Evolutionary conservation across 2,329 filamentous ascomycete species (phyloP), one percentile per base, ranked within the genome.

Genomic region (Apiospora arundinis): DNA sequence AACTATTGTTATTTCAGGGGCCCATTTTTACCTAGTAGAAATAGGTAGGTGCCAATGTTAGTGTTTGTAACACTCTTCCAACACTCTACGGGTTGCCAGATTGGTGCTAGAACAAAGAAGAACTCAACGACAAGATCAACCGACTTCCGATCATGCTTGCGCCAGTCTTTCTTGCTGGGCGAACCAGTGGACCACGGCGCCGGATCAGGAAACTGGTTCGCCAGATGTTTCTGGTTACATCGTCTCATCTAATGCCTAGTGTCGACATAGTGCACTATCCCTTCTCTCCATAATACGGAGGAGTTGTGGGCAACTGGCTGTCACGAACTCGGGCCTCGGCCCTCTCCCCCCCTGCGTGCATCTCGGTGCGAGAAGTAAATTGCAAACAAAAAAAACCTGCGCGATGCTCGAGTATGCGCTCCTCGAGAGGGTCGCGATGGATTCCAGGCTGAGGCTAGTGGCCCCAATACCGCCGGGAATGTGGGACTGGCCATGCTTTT

Each of bases 311-410:
- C 49, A 56, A 18, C 14, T 18, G 25, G 7, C 49, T 32, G 25
- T 18, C 49, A 4, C 23, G 14, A 14, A 16, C 49, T 23, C 9
- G 9, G n/a, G 48, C 48, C 48, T 49, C n/a, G 48, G 48, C n/a
- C 48, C 48, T 49, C 48, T 49, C 48, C 12, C n/a, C 21, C 48
- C 6, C n/a, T 49, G 48, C n/a, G 23, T 12, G n/a, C 48, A 9
- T 25, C n/a, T 49, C n/a, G n/a, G 48, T 25, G 25, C n/a, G n/a
- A 25, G 18, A n/a, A 23, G n/a, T 23, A 25, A 49, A 49, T 49
- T 49, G 48, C 48, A 49, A n/a, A n/a, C n/a, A n/a, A n/a, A n/a
- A n/a, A 56, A 28, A 23, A n/a, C 23, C 49, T 52, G 49, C 49
- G 49, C 49, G 49, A 2, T 12, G n/a, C 48, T 52, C 23, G 48